Evolutionary conservation across 768 basidiomycete genomes (phyloP), one percentile per base, ranked within the genome.

Genomic region (Phanerochaete sordida): DNA sequence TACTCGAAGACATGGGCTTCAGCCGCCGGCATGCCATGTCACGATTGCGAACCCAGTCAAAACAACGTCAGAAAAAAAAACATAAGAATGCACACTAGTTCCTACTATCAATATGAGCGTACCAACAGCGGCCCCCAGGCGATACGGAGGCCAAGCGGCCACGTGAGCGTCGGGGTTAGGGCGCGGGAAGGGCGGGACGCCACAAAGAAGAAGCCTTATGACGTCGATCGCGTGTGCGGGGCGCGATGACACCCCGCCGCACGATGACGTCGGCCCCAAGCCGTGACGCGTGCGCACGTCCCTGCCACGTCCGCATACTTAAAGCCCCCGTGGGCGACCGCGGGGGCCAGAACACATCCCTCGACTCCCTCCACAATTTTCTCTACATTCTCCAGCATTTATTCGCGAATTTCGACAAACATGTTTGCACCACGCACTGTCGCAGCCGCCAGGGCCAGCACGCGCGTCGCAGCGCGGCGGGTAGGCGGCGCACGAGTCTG

Each of bases 401-500:
- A 11, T 43, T 12, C 39, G 33, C 6, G 16, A n/a, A n/a, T n/a
- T n/a, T n/a, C n/a, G 5, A 33, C 60, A 21, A 48, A 2, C 21
- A 60, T 55, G 43, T 50, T 37, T 31, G 35, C 50, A 37, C 43
- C 46, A 43, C 47, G 45, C 30, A n/a, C 45, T 31, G 16, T 26
- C 46, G 35, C 21, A n/a, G 48, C 43, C 39, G 39, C 45, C 33
- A 47, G 48, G 24, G 53, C 37, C 12, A 15, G 33, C 28, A 35
- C 51, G 39, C 33, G 47, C 2, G 49, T 63, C 33, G 55, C 59
- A 24, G 60, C 64, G 27, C 66, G 63, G 15, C 65, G 64, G 30
- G 60, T 68, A n/a, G 66, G 62, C 13, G 60, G 64, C 15, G 50
- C 58, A 8, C 62, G 67, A 3, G 60, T 61, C 2, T 46, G 57